phyloP scores from a whole-genome alignment of 352 stramenopile genomes.

The Phytophthora fragariae region DNA sequence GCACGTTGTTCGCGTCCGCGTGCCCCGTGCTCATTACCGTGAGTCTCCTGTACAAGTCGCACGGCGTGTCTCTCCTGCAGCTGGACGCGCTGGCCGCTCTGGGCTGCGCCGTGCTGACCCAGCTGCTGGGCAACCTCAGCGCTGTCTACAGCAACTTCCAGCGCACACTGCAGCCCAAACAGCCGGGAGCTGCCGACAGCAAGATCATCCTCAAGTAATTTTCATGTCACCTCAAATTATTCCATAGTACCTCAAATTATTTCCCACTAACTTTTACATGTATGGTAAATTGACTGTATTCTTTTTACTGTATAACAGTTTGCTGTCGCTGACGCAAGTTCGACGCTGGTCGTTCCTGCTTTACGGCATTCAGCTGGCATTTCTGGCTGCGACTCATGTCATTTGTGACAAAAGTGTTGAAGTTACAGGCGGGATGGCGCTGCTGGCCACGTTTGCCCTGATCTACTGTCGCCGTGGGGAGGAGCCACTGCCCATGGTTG shows the following conservation, averaged over 20 bases:
- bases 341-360: constrained; percentile 73
- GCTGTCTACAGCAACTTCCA: constrained; percentile 78
- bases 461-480: constrained; percentile 62
- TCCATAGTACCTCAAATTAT: constrained; percentile 6
- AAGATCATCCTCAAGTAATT: constrained; percentile 76
- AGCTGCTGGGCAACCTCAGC: constrained; percentile 79
- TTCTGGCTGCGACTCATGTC: constrained; percentile 50
- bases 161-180: constrained; percentile 58
- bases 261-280: neutral
- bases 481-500: constrained; percentile 47
- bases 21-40: constrained; percentile 62
- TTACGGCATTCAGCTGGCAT: constrained; percentile 52
- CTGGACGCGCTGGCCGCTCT: constrained; percentile 51
- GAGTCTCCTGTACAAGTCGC: constrained; percentile 55
- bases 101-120: constrained; percentile 61
- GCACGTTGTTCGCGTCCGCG: constrained; percentile 66
- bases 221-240: constrained; percentile 1
- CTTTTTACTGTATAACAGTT: constrained; percentile 35
- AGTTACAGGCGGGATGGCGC: constrained; percentile 34
- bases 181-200: constrained; percentile 33
- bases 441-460: constrained; percentile 53
- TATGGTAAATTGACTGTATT: neutral
- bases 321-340: constrained; percentile 79
- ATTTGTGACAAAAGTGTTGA: constrained; percentile 45
- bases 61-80: constrained; percentile 47